Conservation (phyloP, 371 early-diverging fungal genomes). For the Sporodiniella umbellata region DNA sequence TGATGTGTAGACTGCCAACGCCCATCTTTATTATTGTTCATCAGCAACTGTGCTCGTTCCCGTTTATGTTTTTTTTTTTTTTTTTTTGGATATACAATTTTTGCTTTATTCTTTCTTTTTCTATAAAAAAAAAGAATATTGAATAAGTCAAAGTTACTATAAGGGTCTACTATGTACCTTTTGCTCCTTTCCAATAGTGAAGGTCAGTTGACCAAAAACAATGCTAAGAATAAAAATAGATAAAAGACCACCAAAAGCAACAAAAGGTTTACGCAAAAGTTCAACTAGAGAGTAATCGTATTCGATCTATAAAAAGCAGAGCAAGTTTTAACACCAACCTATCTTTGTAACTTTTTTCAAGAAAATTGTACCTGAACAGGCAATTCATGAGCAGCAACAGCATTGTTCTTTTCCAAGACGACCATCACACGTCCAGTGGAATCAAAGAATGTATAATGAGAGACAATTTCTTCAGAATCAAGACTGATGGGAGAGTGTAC, state of each 20-base stretch:
- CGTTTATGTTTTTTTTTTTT: too few relatives aligned
- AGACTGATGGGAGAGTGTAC: slow-evolving; percentile 55
- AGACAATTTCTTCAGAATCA: slow-evolving; percentile 34
- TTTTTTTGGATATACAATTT: too few relatives aligned
- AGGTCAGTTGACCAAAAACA: slow-evolving; percentile 36
- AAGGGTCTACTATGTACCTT: too few relatives aligned
- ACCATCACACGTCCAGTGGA: slow-evolving; percentile 68
- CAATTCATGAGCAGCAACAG: slow-evolving; percentile 57
- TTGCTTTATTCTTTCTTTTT: slow-evolving; percentile 1
- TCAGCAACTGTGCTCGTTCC: too few relatives aligned
- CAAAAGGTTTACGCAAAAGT: slow-evolving; percentile 49
- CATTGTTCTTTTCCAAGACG: slow-evolving; percentile 58
- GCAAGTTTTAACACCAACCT: too few relatives aligned
- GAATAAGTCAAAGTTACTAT: too few relatives aligned
- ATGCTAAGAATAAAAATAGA: slow-evolving; percentile 38
- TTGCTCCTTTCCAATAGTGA: slow-evolving; percentile 29
- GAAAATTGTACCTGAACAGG: slow-evolving; percentile 30
- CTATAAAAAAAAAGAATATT: neutral
- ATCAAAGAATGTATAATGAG: slow-evolving; percentile 70
- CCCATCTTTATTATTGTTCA: too few relatives aligned
- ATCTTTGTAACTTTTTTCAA: neutral
- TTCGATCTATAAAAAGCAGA: slow-evolving; percentile 47
- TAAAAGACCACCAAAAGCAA: slow-evolving; percentile 34
- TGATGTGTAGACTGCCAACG: too few relatives aligned
- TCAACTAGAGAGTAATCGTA: slow-evolving; percentile 35